A percentile compares a stretch with the other conserved stretches of the same genome.
Conservation (phyloP, 2,329 filamentous ascomycete genomes). For the Calonectria crousiana region DNA sequence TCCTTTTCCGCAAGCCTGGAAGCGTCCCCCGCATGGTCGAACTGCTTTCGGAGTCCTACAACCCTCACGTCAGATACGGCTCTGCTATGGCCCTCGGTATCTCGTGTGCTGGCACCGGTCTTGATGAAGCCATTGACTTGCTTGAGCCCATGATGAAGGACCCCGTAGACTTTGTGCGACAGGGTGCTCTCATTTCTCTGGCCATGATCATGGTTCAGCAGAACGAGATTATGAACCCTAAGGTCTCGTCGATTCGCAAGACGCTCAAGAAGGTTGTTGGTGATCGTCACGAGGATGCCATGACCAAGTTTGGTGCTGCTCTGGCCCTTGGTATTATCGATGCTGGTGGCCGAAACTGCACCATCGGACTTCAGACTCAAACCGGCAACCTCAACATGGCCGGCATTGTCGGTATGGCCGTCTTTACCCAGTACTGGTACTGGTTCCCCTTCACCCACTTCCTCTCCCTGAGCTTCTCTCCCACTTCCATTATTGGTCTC, state of each 20-base stretch:
- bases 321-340: conserved; percentile 97
- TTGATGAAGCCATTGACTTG: conserved; percentile 96
- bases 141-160: conserved; percentile 99
- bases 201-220: conserved; percentile 99
- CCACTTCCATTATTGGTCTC: conserved; percentile 93
- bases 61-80: conserved; percentile 97
- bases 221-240: conserved; percentile 98
- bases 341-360: conserved; percentile 97
- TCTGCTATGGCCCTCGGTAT: conserved; percentile 99
- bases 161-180: conserved; percentile 96
- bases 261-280: conserved; percentile 93
- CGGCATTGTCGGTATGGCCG: conserved; percentile 95
- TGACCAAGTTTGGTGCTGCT: conserved; percentile 98
- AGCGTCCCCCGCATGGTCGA: conserved; percentile 99
- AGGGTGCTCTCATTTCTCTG: conserved; percentile 92
- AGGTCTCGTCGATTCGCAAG: conserved; percentile 91
- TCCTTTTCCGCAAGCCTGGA: conserved; percentile 96
- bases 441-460: conserved; percentile 99
- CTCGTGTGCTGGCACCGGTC: conserved; percentile 94
- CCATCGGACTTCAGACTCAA: conserved; percentile 96
- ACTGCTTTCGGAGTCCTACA: conserved; percentile 97
- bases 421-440: conserved; percentile 99
- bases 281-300: conserved; percentile 97
- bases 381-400: conserved; percentile 99
- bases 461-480: conserved; percentile 94